phyloP scores from a whole-genome alignment of 352 stramenopile genomes.

The Aphanomyces invadans region DNA sequence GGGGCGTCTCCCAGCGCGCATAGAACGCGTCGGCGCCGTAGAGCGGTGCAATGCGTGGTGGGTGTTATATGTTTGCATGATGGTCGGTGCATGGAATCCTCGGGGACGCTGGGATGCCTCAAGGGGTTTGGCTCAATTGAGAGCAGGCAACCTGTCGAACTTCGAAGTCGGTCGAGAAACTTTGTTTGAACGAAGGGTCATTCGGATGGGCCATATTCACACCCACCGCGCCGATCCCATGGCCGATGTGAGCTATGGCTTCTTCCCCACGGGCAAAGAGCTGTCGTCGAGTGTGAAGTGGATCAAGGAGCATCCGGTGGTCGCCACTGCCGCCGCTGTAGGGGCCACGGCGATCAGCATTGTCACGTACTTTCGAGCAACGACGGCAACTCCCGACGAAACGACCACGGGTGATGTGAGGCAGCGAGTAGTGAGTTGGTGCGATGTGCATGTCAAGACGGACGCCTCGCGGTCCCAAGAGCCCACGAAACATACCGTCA shows the following conservation, averaged over 20 bases:
- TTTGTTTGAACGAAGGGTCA: constrained; percentile 2
- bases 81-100: no score
- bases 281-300: constrained; percentile 74
- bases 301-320: constrained; percentile 79
- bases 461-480: background rate
- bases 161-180: background rate
- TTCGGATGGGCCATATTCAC: background rate
- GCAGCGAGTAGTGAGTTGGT: constrained; percentile 57
- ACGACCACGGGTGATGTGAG: background rate
- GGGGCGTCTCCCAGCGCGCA: no score
- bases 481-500: background rate
- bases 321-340: constrained; percentile 54
- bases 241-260: constrained; percentile 28
- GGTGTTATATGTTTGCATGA: no score
- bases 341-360: constrained; percentile 58
- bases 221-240: background rate
- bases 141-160: background rate
- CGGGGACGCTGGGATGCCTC: no score
- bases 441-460: constrained; percentile 47
- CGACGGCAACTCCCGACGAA: background rate
- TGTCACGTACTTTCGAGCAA: constrained; percentile 57
- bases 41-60: no score
- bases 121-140: background rate
- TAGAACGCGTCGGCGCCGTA: no score
- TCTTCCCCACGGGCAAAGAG: constrained; percentile 83